These are phyloP conservation scores for Logfia minima DNA, from an alignment of 129 eudicot genomes.

Conservation along the genomic window DNA sequence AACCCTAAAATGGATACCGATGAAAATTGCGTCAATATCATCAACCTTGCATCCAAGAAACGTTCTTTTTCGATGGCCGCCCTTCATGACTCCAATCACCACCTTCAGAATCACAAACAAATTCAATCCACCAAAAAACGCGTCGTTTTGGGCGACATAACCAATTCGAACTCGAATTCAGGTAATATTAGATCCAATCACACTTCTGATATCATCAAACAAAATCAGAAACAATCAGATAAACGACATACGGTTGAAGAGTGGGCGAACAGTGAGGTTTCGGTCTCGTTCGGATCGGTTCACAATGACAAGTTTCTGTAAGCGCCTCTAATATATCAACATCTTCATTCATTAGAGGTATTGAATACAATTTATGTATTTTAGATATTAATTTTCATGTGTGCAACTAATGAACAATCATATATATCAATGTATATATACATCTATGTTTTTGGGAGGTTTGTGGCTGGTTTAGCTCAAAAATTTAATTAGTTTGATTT, in stretches of 20 bases:
- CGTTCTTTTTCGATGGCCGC: conserved; percentile 37
- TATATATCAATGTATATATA: no score
- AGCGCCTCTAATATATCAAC: conserved; percentile 60
- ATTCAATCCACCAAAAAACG: conserved; percentile 39
- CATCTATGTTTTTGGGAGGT: not conserved
- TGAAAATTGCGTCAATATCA: conserved; percentile 29
- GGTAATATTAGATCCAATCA: not conserved
- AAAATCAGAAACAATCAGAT: conserved; percentile 2
- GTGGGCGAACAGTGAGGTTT: conserved; percentile 16
- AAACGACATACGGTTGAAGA: conserved; percentile 16
- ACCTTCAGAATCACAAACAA: conserved; percentile 25
- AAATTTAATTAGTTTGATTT: not conserved
- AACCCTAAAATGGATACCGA: conserved; percentile 36
- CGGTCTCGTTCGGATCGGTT: conserved; percentile 23
- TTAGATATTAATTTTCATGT: not conserved
- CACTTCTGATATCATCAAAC: conserved; percentile 9
- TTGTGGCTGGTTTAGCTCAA: not conserved
- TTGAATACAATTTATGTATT: not conserved
- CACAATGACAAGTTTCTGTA: conserved; percentile 22
- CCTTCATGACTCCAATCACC: not conserved
- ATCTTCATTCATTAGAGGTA: conserved; percentile 86
- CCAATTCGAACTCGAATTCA: conserved; percentile 22
- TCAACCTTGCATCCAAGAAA: conserved; percentile 43
- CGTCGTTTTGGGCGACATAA: conserved; percentile 64
- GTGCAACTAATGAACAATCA: not conserved